Evolutionary conservation across 768 basidiomycete genomes (phyloP).

Genomic region (Postia placenta): DNA sequence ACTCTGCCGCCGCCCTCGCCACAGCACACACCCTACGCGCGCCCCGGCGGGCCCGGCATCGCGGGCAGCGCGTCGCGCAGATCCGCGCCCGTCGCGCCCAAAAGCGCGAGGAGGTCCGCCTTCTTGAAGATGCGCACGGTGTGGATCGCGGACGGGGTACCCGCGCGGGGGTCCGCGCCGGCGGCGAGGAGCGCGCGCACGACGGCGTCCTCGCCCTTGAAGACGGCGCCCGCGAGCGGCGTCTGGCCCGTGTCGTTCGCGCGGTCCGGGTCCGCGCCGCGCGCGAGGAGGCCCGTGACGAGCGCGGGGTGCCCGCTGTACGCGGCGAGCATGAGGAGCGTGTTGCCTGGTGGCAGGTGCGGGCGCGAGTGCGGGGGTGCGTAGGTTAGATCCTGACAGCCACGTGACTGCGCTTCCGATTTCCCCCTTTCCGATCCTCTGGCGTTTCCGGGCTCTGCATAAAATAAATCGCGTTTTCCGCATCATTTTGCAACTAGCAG

Average conservation of each 20-base stretch:
- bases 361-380: no score
- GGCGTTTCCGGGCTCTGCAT: no score
- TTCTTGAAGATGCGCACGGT: slow-evolving; percentile 64
- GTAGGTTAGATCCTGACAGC: no score
- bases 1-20: no score
- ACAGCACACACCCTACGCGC: no score
- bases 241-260: slow-evolving; percentile 70
- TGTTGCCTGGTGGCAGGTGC: slow-evolving; percentile 47
- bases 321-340: slow-evolving; percentile 72
- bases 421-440: no score
- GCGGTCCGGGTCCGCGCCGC: slow-evolving; percentile 60
- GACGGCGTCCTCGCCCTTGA: slow-evolving; percentile 63
- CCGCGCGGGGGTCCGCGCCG: slow-evolving; percentile 58
- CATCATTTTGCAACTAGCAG: no score
- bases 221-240: slow-evolving; percentile 71
- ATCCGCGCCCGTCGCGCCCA: slow-evolving; percentile 59
- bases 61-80: slow-evolving; percentile 25
- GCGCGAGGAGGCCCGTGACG: slow-evolving; percentile 43
- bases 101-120: slow-evolving; percentile 45
- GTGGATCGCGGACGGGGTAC: slow-evolving; percentile 64
- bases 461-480: no score
- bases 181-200: slow-evolving; percentile 44
- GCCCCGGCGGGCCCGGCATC: slow-evolving; percentile 13
- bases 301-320: slow-evolving; percentile 62
- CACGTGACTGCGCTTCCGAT: no score